Conservation (phyloP, 345 rosid species). For the Streptanthus diversifolius region DNA sequence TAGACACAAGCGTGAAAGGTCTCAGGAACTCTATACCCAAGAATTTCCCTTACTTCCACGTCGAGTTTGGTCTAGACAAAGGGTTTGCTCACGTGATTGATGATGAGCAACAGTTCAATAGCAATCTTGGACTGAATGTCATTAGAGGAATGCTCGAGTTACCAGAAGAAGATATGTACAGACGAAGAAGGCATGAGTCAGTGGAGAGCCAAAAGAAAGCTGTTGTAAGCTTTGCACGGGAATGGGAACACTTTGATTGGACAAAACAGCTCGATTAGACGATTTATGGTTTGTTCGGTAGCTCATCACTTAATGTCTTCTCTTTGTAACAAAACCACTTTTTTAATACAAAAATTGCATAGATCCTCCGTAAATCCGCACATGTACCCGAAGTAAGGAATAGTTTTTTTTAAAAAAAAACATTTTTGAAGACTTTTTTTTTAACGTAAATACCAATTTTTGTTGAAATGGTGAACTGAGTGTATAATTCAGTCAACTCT, state of each 20-base stretch:
- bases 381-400: too few relatives aligned
- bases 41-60: constrained; percentile 92
- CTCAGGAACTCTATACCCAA: constrained; percentile 78
- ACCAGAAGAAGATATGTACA: constrained; percentile 88
- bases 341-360: too few relatives aligned
- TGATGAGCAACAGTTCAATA: constrained; percentile 74
- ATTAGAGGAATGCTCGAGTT: constrained; percentile 80
- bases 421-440: too few relatives aligned
- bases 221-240: constrained; percentile 46
- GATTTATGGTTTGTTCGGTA: neutral
- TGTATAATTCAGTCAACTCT: too few relatives aligned
- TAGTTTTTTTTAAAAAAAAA: too few relatives aligned
- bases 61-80: constrained; percentile 74
- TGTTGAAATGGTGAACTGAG: too few relatives aligned
- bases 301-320: neutral
- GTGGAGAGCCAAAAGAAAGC: constrained; percentile 68
- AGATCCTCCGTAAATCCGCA: too few relatives aligned
- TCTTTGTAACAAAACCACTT: neutral
- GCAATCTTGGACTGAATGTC: constrained; percentile 79
- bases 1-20: constrained; percentile 84
- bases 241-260: constrained; percentile 92
- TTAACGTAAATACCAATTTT: too few relatives aligned
- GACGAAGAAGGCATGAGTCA: constrained; percentile 61
- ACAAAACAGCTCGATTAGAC: constrained; percentile 71
- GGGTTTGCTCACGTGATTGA: constrained; percentile 97